phyloP scores from a whole-genome alignment of 305 asterid species.

The Rubia peregrina region DNA sequence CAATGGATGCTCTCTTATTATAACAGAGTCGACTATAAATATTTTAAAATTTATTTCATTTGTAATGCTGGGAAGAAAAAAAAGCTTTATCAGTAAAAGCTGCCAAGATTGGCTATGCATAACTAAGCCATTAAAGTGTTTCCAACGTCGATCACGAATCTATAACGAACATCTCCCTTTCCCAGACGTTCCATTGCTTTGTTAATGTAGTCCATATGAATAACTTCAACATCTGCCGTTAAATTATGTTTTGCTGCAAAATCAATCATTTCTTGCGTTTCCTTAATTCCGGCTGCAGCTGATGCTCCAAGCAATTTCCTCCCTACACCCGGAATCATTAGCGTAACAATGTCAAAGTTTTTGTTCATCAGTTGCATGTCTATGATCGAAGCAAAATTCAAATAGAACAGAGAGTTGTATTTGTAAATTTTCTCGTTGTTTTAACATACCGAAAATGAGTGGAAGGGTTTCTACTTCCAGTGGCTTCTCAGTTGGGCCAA shows the following conservation, averaged over 20 bases:
- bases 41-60: neutral
- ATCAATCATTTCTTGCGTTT: constrained; percentile 27
- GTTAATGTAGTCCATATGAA: constrained; percentile 19
- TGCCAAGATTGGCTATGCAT: neutral
- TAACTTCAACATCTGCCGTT: constrained; percentile 26
- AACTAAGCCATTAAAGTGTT: constrained; percentile 15
- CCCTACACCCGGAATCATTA: constrained; percentile 13
- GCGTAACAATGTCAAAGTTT: neutral
- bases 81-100: neutral
- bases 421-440: neutral
- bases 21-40: no score
- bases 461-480: constrained; percentile 19
- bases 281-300: constrained; percentile 21
- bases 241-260: constrained; percentile 27
- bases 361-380: neutral
- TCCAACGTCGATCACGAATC: constrained; percentile 25
- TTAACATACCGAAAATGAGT: constrained; percentile 20
- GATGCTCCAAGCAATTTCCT: constrained; percentile 25
- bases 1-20: no score
- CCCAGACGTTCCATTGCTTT: constrained; percentile 24
- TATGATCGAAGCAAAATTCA: no score
- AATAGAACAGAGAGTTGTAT: no score
- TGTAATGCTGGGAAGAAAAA: neutral
- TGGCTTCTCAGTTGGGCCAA: constrained; percentile 28
- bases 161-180: constrained; percentile 25